phyloP scores from a whole-genome alignment of 352 stramenopile species.

The Elongisporangium undulatum region DNA sequence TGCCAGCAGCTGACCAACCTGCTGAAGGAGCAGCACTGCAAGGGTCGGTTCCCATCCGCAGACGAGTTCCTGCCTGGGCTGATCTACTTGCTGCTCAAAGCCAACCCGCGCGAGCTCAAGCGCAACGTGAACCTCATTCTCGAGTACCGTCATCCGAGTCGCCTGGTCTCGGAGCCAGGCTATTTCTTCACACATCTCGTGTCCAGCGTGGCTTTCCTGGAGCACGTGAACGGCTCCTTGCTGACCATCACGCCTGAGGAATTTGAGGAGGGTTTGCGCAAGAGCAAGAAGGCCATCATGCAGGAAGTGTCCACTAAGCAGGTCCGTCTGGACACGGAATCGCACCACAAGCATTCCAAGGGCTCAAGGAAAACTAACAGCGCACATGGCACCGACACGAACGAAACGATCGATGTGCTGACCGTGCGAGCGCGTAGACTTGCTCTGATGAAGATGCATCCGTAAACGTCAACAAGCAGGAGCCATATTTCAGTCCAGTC shows the following conservation, averaged over 20 bases:
- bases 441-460: background rate
- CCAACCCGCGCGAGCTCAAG: constrained; percentile 81
- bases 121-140: constrained; percentile 87
- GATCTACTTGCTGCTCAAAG: constrained; percentile 88
- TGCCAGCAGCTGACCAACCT: constrained; percentile 73
- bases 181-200: constrained; percentile 93
- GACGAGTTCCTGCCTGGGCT: constrained; percentile 91
- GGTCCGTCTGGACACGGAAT: background rate
- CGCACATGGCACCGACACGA: background rate
- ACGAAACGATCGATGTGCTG: background rate
- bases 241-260: constrained; percentile 73
- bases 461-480: no score
- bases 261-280: constrained; percentile 54
- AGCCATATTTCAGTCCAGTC: no score
- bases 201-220: constrained; percentile 74
- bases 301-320: constrained; percentile 11
- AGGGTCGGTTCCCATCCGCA: constrained; percentile 67
- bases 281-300: constrained; percentile 25
- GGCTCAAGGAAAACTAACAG: background rate
- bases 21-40: constrained; percentile 33
- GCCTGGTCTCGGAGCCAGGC: constrained; percentile 84
- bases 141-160: constrained; percentile 60
- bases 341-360: background rate
- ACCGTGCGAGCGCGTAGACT: background rate
- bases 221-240: constrained; percentile 63